Percentiles rank a stretch among this genome's conserved stretches.
Evolutionary conservation across 176 grass and related monocot genomes (phyloP).

Genomic region (Raddia distichophylla): DNA sequence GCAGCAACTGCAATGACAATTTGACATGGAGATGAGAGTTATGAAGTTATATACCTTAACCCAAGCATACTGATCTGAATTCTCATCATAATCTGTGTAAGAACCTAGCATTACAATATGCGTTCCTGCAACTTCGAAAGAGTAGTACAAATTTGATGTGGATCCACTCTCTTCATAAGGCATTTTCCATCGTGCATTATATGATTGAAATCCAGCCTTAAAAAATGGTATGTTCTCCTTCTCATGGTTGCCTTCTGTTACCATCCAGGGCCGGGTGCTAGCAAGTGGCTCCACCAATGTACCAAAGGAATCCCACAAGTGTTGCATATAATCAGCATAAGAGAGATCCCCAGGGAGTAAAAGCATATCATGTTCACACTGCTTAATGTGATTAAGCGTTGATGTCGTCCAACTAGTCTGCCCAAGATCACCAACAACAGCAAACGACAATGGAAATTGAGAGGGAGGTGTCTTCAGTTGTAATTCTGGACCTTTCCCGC

Average conservation of each 20-base stretch:
- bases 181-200: conserved; percentile 98
- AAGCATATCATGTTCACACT: conserved; percentile 84
- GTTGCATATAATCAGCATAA: conserved; percentile 96
- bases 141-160: conserved; percentile 88
- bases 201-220: conserved; percentile 75
- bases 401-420: conserved; percentile 87
- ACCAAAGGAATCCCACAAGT: conserved; percentile 95
- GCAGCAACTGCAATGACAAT: conserved; percentile 3
- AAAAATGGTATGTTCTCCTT: conserved; percentile 78
- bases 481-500: conserved; percentile 76
- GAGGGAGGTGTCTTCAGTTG: conserved; percentile 78
- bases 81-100: conserved; percentile 93
- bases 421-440: conserved; percentile 92
- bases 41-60: conserved; percentile 65
- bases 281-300: conserved; percentile 83
- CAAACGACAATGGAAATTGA: conserved; percentile 80
- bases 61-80: conserved; percentile 93
- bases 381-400: conserved; percentile 76
- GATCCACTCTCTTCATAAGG: conserved; percentile 89
- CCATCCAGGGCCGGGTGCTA: conserved; percentile 90
- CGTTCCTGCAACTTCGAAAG: conserved; percentile 71
- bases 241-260: conserved; percentile 98
- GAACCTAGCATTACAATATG: conserved; percentile 96
- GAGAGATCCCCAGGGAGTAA: conserved; percentile 89
- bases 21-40: conserved; percentile 4